Evolutionary conservation across 129 eudicot species (phyloP).

Genomic region (Flaveria robusta): DNA sequence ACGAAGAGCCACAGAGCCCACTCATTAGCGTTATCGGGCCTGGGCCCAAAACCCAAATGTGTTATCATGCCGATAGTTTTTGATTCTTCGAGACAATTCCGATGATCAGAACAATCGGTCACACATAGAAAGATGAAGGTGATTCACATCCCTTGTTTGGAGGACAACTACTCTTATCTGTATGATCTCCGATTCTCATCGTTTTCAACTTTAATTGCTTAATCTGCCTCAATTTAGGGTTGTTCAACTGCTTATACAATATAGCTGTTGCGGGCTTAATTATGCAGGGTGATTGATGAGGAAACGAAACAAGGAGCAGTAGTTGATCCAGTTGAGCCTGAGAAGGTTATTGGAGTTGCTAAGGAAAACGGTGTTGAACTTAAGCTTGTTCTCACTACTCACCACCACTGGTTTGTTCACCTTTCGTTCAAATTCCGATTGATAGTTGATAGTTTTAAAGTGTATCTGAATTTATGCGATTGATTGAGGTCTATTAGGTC

Average conservation of each 20-base stretch:
- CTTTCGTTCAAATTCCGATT: slow-evolving; percentile 2
- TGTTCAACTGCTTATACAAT: background rate
- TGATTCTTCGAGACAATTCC: background rate
- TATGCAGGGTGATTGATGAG: slow-evolving; percentile 79
- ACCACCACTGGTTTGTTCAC: slow-evolving; percentile 81
- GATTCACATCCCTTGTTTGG: slow-evolving; percentile 82
- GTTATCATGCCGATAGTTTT: slow-evolving; percentile 1
- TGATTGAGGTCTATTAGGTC: background rate
- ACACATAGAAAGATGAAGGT: slow-evolving; percentile 61
- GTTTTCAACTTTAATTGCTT: background rate
- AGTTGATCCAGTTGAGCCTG: slow-evolving; percentile 98
- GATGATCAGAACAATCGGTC: slow-evolving; percentile 9
- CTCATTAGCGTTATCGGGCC: background rate
- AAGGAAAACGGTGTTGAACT: slow-evolving; percentile 62
- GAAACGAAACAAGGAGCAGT: slow-evolving; percentile 82
- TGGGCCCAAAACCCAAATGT: slow-evolving; percentile 13
- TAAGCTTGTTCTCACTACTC: slow-evolving; percentile 89
- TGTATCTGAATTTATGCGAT: background rate
- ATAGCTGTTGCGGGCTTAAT: background rate
- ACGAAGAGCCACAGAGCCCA: background rate
- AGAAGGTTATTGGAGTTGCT: slow-evolving; percentile 71
- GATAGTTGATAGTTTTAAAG: background rate
- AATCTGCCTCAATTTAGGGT: slow-evolving; percentile 4
- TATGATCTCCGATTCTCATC: slow-evolving; percentile 26
- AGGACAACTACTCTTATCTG: slow-evolving; percentile 94